These are phyloP conservation scores for Rubroshorea leprosula DNA, from an alignment of 345 rosid genomes.

Conservation along the genomic window DNA sequence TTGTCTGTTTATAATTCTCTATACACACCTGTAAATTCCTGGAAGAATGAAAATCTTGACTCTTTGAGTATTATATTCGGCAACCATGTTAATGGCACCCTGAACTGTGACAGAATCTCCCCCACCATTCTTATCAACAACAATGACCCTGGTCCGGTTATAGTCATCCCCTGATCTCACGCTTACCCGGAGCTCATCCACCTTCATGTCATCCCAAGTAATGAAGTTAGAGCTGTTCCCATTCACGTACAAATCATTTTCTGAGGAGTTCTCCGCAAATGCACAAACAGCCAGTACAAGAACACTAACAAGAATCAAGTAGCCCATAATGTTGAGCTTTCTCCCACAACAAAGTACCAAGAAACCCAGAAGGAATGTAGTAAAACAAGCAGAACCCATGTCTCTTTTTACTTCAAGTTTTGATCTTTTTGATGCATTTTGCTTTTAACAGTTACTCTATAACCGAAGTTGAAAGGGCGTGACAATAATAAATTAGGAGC, in stretches of 20 bases:
- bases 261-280: not conserved
- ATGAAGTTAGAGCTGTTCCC: constrained; percentile 27
- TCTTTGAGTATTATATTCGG: constrained; percentile 50
- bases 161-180: constrained; percentile 23
- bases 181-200: constrained; percentile 24
- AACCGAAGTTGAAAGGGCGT: not conserved
- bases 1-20: too few relatives aligned
- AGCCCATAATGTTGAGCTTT: not conserved
- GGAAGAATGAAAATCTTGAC: constrained; percentile 73
- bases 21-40: constrained; percentile 95
- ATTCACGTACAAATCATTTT: not conserved
- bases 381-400: constrained; percentile 1
- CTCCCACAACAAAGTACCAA: not conserved
- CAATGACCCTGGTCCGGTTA: constrained; percentile 40
- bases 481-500: not conserved
- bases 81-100: constrained; percentile 85
- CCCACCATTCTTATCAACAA: constrained; percentile 61
- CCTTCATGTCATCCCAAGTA: constrained; percentile 72
- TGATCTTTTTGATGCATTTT: not conserved
- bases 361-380: not conserved
- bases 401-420: not conserved
- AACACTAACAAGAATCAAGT: too few relatives aligned
- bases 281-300: constrained; percentile 3
- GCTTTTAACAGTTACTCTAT: not conserved
- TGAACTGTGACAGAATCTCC: constrained; percentile 81